Percentiles rank a stretch among this genome's conserved stretches.
Evolutionary conservation across 345 rosid genomes (phyloP).

Genomic region (Carallia pectinifolia): DNA sequence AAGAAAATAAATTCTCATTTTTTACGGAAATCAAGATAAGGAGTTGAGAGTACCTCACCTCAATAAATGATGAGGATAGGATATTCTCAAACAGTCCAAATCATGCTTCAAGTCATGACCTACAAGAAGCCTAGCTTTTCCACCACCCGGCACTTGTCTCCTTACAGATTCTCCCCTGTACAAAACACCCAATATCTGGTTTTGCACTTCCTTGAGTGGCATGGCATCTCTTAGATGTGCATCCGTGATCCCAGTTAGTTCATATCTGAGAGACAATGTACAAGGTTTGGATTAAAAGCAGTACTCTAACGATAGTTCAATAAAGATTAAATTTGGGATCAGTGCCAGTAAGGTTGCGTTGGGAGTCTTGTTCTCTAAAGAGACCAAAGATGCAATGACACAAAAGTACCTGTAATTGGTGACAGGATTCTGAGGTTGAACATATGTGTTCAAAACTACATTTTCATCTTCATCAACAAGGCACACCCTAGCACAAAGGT

Average conservation of each 20-base stretch:
- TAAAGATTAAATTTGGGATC: too few relatives aligned
- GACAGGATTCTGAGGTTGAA: conserved; percentile 55
- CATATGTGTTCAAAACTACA: conserved; percentile 49
- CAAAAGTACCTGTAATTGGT: conserved; percentile 54
- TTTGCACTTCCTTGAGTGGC: conserved; percentile 49
- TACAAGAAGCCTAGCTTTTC: conserved; percentile 60
- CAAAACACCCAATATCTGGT: conserved; percentile 43
- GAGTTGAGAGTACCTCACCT: conserved; percentile 61
- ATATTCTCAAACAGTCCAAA: conserved; percentile 57
- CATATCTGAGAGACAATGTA: conserved; percentile 38
- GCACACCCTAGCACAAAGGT: conserved; percentile 66
- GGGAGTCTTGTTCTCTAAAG: background rate
- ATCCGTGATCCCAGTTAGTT: conserved; percentile 66
- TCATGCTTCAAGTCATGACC: conserved; percentile 68
- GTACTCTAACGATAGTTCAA: background rate
- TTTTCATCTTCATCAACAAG: conserved; percentile 73
- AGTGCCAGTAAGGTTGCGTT: too few relatives aligned
- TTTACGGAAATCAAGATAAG: background rate
- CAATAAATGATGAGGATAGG: conserved; percentile 56
- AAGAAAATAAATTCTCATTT: background rate
- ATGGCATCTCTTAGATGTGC: conserved; percentile 59
- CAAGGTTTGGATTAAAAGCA: conserved; percentile 1
- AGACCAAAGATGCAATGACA: background rate
- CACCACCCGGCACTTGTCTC: conserved; percentile 35
- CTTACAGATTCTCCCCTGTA: conserved; percentile 44